Base-by-base conservation (phyloP, 2,329 filamentous ascomycete genomes). In the Aspergillus intermedius region DNA sequence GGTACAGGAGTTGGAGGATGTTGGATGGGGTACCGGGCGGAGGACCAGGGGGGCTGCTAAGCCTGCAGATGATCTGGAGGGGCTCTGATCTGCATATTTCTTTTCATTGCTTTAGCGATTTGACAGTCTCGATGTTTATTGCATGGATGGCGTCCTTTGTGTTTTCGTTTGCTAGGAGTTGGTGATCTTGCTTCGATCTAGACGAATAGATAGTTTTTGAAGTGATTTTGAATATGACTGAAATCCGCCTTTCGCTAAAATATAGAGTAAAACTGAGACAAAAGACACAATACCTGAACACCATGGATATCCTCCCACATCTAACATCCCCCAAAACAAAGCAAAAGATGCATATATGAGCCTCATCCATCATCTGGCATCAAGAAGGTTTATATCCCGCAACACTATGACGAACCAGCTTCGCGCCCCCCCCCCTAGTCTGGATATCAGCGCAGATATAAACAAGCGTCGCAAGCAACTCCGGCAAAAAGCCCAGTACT, bases 21-120 rank as follows among this genome's bases (percentile, higher is more conserved):
- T 55, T 19, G 63, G 65, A 12, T 68, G 67, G 66, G 63, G 61
- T 1, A 58, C 58, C 52, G 60, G 65, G 22, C 58, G 68, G 45
- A 62, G 67, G 43, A 71, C 67, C 7, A 62, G 66, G 47, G 62
- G 65, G 23, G 57, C 60, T 35, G 8, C 15, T 22, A 65, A 60
- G 46, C 43, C 45, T 21, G 49, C 57, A 13, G 57, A 60, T 49
- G 49, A 54, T 32, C 23, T 43, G 13, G 41, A 42, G 41, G 13
- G 28, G 12, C 30, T 15, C 42, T 49, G 12, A 43, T 37, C 17
- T 45, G 21, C 44, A 8, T 35, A 13, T 42, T 35, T 15, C 13
- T 21, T 35, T 42, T 42, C 41, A n/a, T 42, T 40, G 13, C 17
- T 42, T 22, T 35, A 42, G 44, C 7, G 21, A 17, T 41, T 53